These are phyloP conservation scores for Globisporangium emineosum DNA, from an alignment of 352 stramenopile species.

Conservation along the genomic window DNA sequence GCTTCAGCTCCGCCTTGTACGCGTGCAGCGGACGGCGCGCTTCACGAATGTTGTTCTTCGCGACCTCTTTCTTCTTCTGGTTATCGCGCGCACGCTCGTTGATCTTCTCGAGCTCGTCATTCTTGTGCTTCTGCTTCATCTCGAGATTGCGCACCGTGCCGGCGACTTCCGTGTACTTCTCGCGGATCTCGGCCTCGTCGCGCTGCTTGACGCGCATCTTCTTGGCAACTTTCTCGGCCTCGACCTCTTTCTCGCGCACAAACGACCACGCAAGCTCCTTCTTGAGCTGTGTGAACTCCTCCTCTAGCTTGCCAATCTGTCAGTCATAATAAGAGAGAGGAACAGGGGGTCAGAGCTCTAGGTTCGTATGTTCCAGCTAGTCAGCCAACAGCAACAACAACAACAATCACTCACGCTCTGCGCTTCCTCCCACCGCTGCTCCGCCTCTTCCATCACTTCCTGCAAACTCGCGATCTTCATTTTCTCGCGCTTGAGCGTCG, in stretches of 20 bases:
- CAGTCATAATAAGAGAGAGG: neutral
- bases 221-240: constrained; percentile 45
- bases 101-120: constrained; percentile 54
- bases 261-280: constrained; percentile 84
- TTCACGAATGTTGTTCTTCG: constrained; percentile 64
- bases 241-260: constrained; percentile 60
- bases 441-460: constrained; percentile 59
- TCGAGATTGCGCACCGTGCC: constrained; percentile 46
- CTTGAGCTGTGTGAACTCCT: constrained; percentile 70
- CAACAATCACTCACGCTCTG: constrained; percentile 45
- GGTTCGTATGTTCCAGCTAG: too few species aligned
- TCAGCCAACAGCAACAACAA: neutral
- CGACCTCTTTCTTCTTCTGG: constrained; percentile 42
- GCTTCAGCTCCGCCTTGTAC: constrained; percentile 67
- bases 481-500: constrained; percentile 60
- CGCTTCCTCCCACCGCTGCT: constrained; percentile 70
- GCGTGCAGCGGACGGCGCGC: constrained; percentile 56
- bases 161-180: constrained; percentile 47
- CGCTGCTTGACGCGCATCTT: constrained; percentile 56
- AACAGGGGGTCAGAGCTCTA: neutral
- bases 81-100: constrained; percentile 38
- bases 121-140: constrained; percentile 60
- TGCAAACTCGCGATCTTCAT: constrained; percentile 55
- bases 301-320: constrained; percentile 71
- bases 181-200: constrained; percentile 33